These are phyloP conservation scores for Ashbya aceris DNA, from an alignment of 1,139 yeast genomes.

Conservation along the genomic window DNA sequence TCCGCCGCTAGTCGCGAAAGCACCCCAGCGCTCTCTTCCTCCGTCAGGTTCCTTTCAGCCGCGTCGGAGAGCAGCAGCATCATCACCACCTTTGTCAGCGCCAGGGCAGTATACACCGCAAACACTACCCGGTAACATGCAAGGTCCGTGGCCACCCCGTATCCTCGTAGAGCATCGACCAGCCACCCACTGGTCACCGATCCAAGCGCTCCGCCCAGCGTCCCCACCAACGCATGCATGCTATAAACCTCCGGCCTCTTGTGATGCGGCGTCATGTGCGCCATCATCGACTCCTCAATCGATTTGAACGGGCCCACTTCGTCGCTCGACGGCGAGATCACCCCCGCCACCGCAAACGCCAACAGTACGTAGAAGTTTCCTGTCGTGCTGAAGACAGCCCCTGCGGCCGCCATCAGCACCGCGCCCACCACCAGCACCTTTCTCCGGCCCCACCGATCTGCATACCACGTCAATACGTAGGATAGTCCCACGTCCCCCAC, in stretches of 20 bases:
- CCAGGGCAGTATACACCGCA: slow-evolving; percentile 46
- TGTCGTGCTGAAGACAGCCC: slow-evolving; percentile 49
- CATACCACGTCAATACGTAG: slow-evolving; percentile 65
- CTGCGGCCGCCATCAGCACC: slow-evolving; percentile 61
- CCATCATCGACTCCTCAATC: slow-evolving; percentile 77
- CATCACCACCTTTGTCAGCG: slow-evolving; percentile 44
- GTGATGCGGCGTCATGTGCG: slow-evolving; percentile 62
- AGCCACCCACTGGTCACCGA: slow-evolving; percentile 57
- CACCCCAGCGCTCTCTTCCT: slow-evolving; percentile 13
- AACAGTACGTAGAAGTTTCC: slow-evolving; percentile 48
- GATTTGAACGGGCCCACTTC: slow-evolving; percentile 92
- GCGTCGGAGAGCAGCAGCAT: slow-evolving; percentile 46
- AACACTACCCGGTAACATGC: slow-evolving; percentile 48
- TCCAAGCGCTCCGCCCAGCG: slow-evolving; percentile 72
- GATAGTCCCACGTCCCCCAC: slow-evolving; percentile 73
- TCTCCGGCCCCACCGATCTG: slow-evolving; percentile 68
- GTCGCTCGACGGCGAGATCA: slow-evolving; percentile 83
- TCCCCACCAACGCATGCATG: slow-evolving; percentile 44
- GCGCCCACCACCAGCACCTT: slow-evolving; percentile 58
- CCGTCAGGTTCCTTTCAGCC: slow-evolving; percentile 36
- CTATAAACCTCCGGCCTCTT: slow-evolving; percentile 70
- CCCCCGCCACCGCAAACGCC: slow-evolving; percentile 57
- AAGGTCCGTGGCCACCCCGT: slow-evolving; percentile 30
- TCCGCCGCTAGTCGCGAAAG: slow-evolving; percentile 12
- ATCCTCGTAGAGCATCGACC: slow-evolving; percentile 34